Evolutionary conservation across 371 early-diverging fungal species (phyloP), one percentile per base, ranked within the genome.

Genomic region (Mucor lusitanicus): DNA sequence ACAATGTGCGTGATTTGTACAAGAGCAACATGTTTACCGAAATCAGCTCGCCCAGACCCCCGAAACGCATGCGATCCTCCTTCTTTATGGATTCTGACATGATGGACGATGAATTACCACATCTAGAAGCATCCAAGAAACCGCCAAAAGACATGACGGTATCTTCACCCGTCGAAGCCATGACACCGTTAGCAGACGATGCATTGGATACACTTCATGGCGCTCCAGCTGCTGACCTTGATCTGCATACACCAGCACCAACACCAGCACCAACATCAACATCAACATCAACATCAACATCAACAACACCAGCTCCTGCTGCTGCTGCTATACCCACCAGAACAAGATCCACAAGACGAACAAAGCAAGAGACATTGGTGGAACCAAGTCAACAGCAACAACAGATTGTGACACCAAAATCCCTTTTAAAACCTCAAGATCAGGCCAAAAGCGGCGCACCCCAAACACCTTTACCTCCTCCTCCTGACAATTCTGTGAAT

Each of bases 1-100:
- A 56, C 15, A 59, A 40, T 59, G 11, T 67, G 1, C 67, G 30
- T 12, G 69, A 68, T 11, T 28, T 68, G 19, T 59, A 37, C 15
- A 59, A 50, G n/a, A 59, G 53, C 17, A 59, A 65, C 27, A 21
- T 21, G 27, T 53, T 53, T 27, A 27, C 53, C 6, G 27, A 53
- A 53, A 53, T 53, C 7, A 23, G 13, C 27, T 27, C 53, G 13
- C 59, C 37, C 3, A 37, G 39, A 12, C 13, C 40, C 8, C 21
- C 57, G 19, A 59, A 19, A 23, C 59, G 59, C 13, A 39, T 37
- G 37, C 59, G 59, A 0, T 59, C 59, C 2, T 19, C 44, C 6
- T 19, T 23, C 9, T 53, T 25, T 11, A 53, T 53, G 19, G 27
- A 53, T 5, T 23, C 53, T 53, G 23, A 37, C 39, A 40, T 37